A percentile compares a stretch with the other conserved stretches of the same genome.
Evolutionary conservation across 176 grass and related monocot species (phyloP).

Genomic region (Coix lacrymajobi): DNA sequence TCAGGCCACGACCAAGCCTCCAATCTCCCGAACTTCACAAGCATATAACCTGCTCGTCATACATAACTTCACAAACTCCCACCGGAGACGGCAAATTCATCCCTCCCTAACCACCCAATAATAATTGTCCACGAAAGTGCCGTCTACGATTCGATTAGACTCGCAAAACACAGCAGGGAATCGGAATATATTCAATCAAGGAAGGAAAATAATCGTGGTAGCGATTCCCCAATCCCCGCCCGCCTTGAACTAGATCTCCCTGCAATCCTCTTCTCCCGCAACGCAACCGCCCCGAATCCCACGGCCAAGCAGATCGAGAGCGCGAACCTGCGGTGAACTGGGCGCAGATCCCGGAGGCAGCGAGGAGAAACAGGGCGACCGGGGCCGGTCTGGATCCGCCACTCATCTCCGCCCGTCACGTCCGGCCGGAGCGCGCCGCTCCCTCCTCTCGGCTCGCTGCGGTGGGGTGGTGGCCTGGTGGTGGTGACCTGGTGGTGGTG

Average conservation of each 20-base stretch:
- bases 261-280: neutral
- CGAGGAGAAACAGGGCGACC: conserved; percentile 23
- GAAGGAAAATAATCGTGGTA: neutral
- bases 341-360: conserved; percentile 34
- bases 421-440: neutral
- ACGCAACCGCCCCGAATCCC: neutral
- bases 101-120: neutral
- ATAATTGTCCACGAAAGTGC: neutral
- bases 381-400: conserved; percentile 29
- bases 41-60: neutral
- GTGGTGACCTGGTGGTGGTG: neutral
- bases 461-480: neutral
- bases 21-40: neutral
- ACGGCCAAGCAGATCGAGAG: neutral
- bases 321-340: conserved; percentile 40
- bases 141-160: neutral
- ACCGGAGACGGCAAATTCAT: neutral
- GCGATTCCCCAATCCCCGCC: neutral
- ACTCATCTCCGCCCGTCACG: conserved; percentile 40
- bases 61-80: neutral
- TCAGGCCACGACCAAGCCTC: neutral
- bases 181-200: neutral
- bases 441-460: neutral
- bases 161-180: neutral
- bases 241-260: conserved; percentile 11